Evolutionary conservation across 108 stramenopile genomes (phyloP), one percentile per base, ranked within the genome.

Genomic region (Cyclotella kingstonii): DNA sequence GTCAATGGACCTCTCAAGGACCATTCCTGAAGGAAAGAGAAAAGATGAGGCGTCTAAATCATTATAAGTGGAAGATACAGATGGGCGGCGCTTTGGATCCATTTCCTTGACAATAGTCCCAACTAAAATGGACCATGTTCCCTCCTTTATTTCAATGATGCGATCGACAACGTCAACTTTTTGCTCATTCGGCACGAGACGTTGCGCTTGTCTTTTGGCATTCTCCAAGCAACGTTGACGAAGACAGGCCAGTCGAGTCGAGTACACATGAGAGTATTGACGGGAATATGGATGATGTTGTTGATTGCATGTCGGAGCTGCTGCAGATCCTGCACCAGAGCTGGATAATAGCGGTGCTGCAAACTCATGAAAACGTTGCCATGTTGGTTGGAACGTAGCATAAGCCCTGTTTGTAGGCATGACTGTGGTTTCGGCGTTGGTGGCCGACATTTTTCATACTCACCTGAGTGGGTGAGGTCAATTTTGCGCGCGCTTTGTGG

Each of bases 191-290:
- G 39, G 42, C 3, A 40, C 60, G 6, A 51, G 36, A 6, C 49
- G 66, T 44, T 22, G 28, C 17, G 81, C 39, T 5, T 34, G 36
- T 9, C 41, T 11, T 21, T 31, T n/a, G 12, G 74, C 64, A 43
- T 66, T 55, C 21, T 79, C 34, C 74, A 81, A 77, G 54, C 87
- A 84, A 9, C 81, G 68, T 25, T 29, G 56, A 15, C 75, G 76
- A 17, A 93, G 68, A 9, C 66, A 69, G 0, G 63, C 33, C 36
- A 93, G 55, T 8, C 92, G 85, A 8, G 83, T 70, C 42, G 83
- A 66, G 70, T 93, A 93, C 12, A 90, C 83, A 64, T 89, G 88
- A 4, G 87, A 81, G 68, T 90, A 93, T 63, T 93, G 92, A 19
- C 87, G 83, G 55, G 81, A 61, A 71, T 93, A 93, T 8, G 81